Evolutionary conservation across 2,329 filamentous ascomycete genomes (phyloP).

Genomic region (Beauveria rudraprayagi): DNA sequence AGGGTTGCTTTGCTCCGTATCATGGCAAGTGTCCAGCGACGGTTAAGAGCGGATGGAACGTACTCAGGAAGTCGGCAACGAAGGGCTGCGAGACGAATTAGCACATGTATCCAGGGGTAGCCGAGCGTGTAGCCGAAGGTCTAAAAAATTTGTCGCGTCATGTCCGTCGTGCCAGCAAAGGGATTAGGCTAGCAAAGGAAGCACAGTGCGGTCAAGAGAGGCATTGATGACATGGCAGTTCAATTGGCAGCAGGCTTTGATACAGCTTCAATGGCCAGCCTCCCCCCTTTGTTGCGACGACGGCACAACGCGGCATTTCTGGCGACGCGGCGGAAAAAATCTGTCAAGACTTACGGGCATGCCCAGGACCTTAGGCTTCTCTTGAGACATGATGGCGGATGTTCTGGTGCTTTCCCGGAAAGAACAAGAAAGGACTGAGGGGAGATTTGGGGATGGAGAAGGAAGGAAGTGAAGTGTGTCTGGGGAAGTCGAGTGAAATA

Average conservation of each 20-base stretch:
- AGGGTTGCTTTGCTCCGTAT: not conserved
- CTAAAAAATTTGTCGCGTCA: constrained; percentile 11
- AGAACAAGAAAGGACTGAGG: constrained; percentile 48
- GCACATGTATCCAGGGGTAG: constrained; percentile 16
- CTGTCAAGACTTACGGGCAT: constrained; percentile 51
- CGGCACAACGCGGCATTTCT: constrained; percentile 22
- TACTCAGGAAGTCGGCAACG: constrained; percentile 98
- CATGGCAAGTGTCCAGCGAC: not conserved
- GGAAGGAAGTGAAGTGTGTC: constrained; percentile 31
- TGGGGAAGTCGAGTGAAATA: constrained; percentile 33
- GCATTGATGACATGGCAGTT: constrained; percentile 12
- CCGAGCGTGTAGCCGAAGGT: not conserved
- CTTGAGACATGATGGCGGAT: constrained; percentile 44
- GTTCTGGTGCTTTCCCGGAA: constrained; percentile 32
- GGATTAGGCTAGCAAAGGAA: not conserved
- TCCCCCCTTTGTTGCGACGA: constrained; percentile 15
- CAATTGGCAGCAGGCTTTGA: constrained; percentile 14
- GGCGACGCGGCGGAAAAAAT: constrained; percentile 10
- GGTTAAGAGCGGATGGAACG: constrained; percentile 35
- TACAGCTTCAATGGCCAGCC: not conserved
- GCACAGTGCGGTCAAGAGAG: not conserved
- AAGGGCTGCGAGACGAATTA: constrained; percentile 62
- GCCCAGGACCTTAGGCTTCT: constrained; percentile 54
- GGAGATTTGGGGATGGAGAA: constrained; percentile 46
- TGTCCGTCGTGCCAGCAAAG: not conserved